Evolutionary conservation across 805 yeast species (phyloP).

Genomic region (Hanseniaspora meyeri): DNA sequence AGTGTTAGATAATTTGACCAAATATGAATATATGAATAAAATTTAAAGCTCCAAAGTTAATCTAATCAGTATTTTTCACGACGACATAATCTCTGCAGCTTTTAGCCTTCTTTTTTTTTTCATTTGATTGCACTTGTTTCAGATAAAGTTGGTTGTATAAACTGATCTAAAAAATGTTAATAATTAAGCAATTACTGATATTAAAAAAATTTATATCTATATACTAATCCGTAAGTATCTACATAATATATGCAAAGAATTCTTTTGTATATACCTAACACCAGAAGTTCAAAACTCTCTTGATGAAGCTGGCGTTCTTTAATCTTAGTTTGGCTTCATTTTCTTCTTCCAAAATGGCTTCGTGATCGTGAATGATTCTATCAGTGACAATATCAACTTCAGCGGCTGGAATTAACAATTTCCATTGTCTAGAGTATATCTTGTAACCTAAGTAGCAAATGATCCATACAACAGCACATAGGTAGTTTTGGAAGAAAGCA

Average conservation of each 20-base stretch:
- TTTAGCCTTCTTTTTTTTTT: too few species aligned
- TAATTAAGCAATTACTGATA: too few species aligned
- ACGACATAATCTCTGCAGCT: too few species aligned
- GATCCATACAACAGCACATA: conserved; percentile 36
- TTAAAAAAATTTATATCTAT: background rate
- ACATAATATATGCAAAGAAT: background rate
- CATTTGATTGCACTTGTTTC: too few species aligned
- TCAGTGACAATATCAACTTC: conserved; percentile 36
- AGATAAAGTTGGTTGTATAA: too few species aligned
- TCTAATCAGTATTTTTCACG: too few species aligned
- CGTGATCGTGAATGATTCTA: conserved; percentile 30
- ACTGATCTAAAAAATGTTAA: too few species aligned
- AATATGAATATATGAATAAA: too few species aligned
- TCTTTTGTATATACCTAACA: conserved; percentile 18
- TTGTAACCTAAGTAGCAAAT: conserved; percentile 41
- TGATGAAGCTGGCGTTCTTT: conserved; percentile 23
- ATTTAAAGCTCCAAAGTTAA: too few species aligned
- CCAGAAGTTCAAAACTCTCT: conserved; percentile 25
- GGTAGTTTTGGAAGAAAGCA: conserved; percentile 41
- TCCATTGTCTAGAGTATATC: conserved; percentile 31
- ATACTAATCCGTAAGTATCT: background rate
- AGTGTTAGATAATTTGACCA: too few species aligned
- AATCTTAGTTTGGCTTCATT: conserved; percentile 24
- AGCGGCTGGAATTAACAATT: conserved; percentile 25
- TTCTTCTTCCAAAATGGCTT: conserved; percentile 26